Base-by-base conservation (phyloP, 1,284 basidiomycete species). In the Cystobasidiaceae sp. region DNA sequence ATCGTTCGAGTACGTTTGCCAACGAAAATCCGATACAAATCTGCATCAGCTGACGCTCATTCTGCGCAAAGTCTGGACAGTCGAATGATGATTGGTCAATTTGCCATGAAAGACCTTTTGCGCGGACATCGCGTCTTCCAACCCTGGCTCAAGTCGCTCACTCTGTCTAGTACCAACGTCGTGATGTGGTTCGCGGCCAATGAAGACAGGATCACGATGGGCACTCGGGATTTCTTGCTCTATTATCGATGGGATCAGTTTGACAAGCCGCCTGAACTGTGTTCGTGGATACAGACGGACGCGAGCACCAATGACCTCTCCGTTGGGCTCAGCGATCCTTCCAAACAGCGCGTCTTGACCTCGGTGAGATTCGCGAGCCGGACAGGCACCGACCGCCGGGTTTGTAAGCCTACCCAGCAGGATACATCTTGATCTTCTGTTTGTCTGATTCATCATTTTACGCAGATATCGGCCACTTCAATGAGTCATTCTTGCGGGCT, bases 1-100 rank as follows among this genome's bases (percentile, higher is more conserved):
- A 41, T 88, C 90, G 13, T 94, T 93, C 78, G 49, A 51, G 49
- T 51, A 32, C 21, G 49, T 21, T 48, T 13, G 27, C 30, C 11
- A 9, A 23, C 11, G 7, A 13, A 13, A 8, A n/a, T n/a, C n/a
- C n/a, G n/a, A n/a, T n/a, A n/a, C n/a, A n/a, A n/a, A n/a, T n/a
- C n/a, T n/a, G n/a, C n/a, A n/a, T n/a, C n/a, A n/a, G n/a, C n/a
- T n/a, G n/a, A n/a, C n/a, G n/a, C n/a, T n/a, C n/a, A n/a, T n/a
- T n/a, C n/a, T 7, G 13, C 9, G 9, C 21, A 11, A 51, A 51
- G 49, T 21, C 11, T 51, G 9, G 49, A 51, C 8, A 8, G 7
- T 9, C 17, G 49, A 13, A 21, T 21, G 9, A 27, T 51, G 49
- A 51, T 51, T 17, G 49, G 49, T 9, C 49, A 51, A 27, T 51